These are phyloP conservation scores for Pseudognaphalium luteoalbum DNA, from an alignment of 129 eudicot genomes.

Conservation along the genomic window DNA sequence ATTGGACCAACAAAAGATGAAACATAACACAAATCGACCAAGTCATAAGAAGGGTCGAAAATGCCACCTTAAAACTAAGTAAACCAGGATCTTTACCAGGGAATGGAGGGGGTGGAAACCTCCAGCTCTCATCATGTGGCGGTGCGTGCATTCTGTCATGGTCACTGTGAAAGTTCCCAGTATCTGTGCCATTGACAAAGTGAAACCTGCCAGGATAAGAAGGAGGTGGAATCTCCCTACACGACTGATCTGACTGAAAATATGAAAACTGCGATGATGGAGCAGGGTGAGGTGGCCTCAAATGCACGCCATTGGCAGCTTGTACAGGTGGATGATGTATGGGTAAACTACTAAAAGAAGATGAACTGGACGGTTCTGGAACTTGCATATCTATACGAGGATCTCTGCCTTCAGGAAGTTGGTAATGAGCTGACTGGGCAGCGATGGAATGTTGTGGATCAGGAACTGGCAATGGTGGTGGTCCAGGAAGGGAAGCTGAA, in stretches of 20 bases:
- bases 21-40: background rate
- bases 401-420: constrained; percentile 38
- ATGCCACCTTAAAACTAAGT: background rate
- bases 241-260: constrained; percentile 61
- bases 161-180: constrained; percentile 63
- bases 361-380: constrained; percentile 38
- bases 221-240: constrained; percentile 62
- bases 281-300: constrained; percentile 83
- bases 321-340: constrained; percentile 42
- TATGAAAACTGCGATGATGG: constrained; percentile 88
- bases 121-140: constrained; percentile 75
- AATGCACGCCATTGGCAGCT: constrained; percentile 37
- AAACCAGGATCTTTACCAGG: constrained; percentile 48
- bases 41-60: background rate
- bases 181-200: constrained; percentile 46
- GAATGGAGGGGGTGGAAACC: constrained; percentile 56
- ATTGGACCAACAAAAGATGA: too few species aligned
- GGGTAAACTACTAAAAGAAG: constrained; percentile 42
- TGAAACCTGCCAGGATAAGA: constrained; percentile 63
- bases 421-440: constrained; percentile 30
- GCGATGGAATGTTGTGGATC: constrained; percentile 28
- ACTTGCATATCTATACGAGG: constrained; percentile 35
- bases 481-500: constrained; percentile 10
- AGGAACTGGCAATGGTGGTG: constrained; percentile 30
- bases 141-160: constrained; percentile 58